Base-by-base conservation (phyloP, 2,329 filamentous ascomycete species). In the Colletotrichum sp. region DNA sequence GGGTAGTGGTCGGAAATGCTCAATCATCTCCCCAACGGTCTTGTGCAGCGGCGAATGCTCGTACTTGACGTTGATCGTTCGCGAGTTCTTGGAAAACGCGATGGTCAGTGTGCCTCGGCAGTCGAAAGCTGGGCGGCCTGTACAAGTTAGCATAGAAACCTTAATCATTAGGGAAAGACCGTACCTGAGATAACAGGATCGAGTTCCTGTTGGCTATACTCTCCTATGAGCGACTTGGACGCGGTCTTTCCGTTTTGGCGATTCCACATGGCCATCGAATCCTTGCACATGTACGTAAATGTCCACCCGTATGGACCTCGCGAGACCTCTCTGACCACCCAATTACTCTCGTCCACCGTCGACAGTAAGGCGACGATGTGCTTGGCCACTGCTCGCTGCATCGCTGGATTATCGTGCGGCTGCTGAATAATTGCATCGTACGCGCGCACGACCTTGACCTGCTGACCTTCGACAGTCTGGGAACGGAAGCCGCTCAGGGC, bases 91-190 rank as follows among this genome's bases (percentile, higher is more conserved):
- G 8, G 86, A 85, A 77, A 92, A 92, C 1, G 85, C 80, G 58
- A 92, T 85, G 4, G 82, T 85, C 22, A 92, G 80, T 1, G 84
- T 84, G 22, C 91, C 91, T 48, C 88, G 86, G 75, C 91, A 92
- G 78, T 92, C 90, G 77, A 91, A 92, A 0, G 90, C 90, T 67
- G 91, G 91, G 16, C 91, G 89, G 32, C 83, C 89, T 90, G 76
- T 18, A 32, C n/a, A 34, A 15, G 10, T 72, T 18, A 76, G 66
- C 18, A 36, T 2, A 48, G 15, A 30, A 28, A 22, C 15, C 18
- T 30, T 12, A 8, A 8, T 36, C 48, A n/a, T 9, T 15, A 3
- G 18, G n/a, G 2, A 30, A 15, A 8, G 9, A 25, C 27, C 86
- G 78, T 84, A 89, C 89, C 82, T 48, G 87, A 78, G 28, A 88